Percentiles rank a stretch among this genome's conserved stretches.
Evolutionary conservation across 225 moss, liverwort and hornwort species (phyloP).

Genomic region (Takakia lepidozioides): DNA sequence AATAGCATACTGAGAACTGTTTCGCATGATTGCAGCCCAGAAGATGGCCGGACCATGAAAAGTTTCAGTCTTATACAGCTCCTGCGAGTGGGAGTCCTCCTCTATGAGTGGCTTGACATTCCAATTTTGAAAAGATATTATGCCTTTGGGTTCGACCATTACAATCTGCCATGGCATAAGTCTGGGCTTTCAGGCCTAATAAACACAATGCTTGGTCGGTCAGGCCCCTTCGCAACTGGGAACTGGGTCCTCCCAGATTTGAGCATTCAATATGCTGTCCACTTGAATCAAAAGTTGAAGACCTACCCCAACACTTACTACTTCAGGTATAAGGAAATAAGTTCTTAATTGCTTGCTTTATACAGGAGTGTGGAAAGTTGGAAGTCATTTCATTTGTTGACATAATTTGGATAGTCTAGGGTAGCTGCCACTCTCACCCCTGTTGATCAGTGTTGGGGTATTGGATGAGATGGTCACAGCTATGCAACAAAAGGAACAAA

Average conservation of each 20-base stretch:
- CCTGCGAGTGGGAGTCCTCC: conserved; percentile 56
- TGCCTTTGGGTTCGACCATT: conserved; percentile 86
- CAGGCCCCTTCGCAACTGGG: conserved; percentile 61
- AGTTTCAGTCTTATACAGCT: conserved; percentile 52
- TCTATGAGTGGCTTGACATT: conserved; percentile 82
- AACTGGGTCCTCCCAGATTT: conserved; percentile 89
- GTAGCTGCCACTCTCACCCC: no score
- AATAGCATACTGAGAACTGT: neutral
- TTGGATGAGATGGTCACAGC: conserved; percentile 21
- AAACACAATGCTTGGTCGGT: conserved; percentile 36
- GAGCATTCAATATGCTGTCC: conserved; percentile 55
- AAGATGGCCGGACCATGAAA: conserved; percentile 68
- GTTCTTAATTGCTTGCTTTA: no score
- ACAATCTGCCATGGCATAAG: conserved; percentile 70
- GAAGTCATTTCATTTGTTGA: no score
- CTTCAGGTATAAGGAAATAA: conserved; percentile 43
- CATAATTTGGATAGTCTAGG: no score
- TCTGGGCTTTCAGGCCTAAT: conserved; percentile 56
- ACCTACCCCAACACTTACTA: conserved; percentile 82
- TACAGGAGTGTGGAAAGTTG: no score
- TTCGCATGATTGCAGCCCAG: conserved; percentile 44
- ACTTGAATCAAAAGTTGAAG: conserved; percentile 56
- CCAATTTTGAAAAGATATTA: conserved; percentile 57
- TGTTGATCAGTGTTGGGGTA: no score
- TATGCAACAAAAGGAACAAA: conserved; percentile 73